Evolutionary conservation across 192 early-diverging fungal genomes (phyloP), one percentile per base, ranked within the genome.

Genomic region (Linnemannia elongata): DNA sequence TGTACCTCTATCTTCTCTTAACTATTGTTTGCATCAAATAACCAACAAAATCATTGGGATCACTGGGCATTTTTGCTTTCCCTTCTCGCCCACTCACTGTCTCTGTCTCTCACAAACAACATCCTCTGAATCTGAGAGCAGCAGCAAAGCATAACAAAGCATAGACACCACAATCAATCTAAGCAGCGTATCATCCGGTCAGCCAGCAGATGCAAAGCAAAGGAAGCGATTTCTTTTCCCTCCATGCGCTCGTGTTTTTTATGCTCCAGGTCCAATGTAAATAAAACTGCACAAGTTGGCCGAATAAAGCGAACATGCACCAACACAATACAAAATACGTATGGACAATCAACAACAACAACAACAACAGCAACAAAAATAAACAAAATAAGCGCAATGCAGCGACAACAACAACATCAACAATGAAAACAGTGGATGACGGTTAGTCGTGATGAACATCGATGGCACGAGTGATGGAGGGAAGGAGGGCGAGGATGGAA

Each of bases 291-390:
- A 57, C 55, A 57, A 27, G 55, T 27, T 33, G 60, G 60, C 12
- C 27, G 27, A 66, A 66, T 66, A 66, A 66, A 66, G 60, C 60
- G 30, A 66, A 66, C 60, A 33, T 66, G 60, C 30, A 66, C 18
- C 1, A 13, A 52, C 44, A 18, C 18, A 22, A 52, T 18, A 52
- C 18, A 22, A 52, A 52, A 52, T 52, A 13, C 27, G 2, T 66
- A 33, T 12, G 55, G n/a, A 66, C 60, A 60, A 22, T 1, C 6
- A n/a, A 60, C 24, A 60, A 30, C 24, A 7, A 60, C 20, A 57
- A 57, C 24, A 57, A 44, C 42, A 27, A 57, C 24, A 57, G n/a
- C 20, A n/a, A 55, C 20, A 57, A 27, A 66, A 66, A 66, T 30
- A 66, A 66, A 66, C 60, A 66, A 66, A 33, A 60, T 30, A 66